phyloP scores from a whole-genome alignment of 495 filamentous ascomycete species.

The Talaromyces nanjingensis region DNA sequence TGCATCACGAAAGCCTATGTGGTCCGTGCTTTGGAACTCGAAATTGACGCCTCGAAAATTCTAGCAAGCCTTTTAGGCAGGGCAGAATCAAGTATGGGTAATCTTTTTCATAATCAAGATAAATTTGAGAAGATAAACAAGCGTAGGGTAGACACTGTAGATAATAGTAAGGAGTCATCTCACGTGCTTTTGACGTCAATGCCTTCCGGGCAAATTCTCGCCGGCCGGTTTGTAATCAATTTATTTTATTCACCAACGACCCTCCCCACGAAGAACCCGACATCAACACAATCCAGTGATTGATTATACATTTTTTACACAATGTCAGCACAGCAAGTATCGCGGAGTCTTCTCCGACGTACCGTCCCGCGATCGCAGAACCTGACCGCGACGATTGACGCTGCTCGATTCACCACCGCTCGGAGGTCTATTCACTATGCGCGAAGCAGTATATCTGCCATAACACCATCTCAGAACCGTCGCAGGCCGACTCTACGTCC shows the following conservation, averaged over 20 bases:
- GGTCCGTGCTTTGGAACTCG: not conserved
- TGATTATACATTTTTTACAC: slow-evolving; percentile 1
- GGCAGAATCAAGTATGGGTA: not conserved
- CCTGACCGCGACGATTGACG: slow-evolving; percentile 20
- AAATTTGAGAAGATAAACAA: not conserved
- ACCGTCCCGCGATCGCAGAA: slow-evolving; percentile 21
- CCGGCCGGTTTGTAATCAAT: slow-evolving; percentile 4
- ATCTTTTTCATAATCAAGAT: not conserved
- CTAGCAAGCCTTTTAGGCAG: not conserved
- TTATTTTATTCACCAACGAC: not conserved
- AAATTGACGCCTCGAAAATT: not conserved
- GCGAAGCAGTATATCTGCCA: slow-evolving; percentile 33
- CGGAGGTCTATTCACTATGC: slow-evolving; percentile 31
- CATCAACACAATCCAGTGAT: not conserved
- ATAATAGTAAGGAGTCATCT: not conserved
- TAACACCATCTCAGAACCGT: slow-evolving; percentile 42
- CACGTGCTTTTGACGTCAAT: slow-evolving; percentile 7
- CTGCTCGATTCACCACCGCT: slow-evolving; percentile 21
- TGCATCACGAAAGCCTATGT: not conserved
- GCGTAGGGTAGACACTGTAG: not conserved
- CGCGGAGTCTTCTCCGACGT: slow-evolving; percentile 29
- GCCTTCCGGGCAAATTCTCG: slow-evolving; percentile 1
- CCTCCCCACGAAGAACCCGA: not conserved
- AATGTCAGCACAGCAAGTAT: slow-evolving; percentile 30
- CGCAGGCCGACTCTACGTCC: slow-evolving; percentile 41